Percentiles rank a stretch among this genome's conserved stretches.
phyloP scores from a whole-genome alignment of 192 early-diverging fungal genomes.

The Linnemannia elongata region DNA sequence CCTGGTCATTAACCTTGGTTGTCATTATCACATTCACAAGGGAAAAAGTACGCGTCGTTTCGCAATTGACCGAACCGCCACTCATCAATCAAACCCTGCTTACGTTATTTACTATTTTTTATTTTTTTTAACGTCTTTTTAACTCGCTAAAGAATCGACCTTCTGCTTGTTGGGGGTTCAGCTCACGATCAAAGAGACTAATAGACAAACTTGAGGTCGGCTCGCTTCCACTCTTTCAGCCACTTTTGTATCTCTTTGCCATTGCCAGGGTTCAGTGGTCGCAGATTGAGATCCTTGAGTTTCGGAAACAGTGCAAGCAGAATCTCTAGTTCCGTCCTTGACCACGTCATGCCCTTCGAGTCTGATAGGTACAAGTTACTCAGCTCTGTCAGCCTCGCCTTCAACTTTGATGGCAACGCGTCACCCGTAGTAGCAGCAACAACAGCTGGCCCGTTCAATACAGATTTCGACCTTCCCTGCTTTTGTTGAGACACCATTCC shows the following conservation, averaged over 20 bases:
- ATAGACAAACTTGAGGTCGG: background rate
- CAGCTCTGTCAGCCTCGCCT: background rate
- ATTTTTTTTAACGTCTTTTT: background rate
- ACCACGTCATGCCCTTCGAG: conserved; percentile 1
- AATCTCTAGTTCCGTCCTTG: background rate
- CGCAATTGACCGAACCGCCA: background rate
- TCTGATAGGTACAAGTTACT: background rate
- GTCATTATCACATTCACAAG: background rate
- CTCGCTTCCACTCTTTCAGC: background rate
- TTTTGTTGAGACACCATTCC: too few species aligned
- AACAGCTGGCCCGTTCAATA: background rate
- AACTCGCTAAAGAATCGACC: background rate
- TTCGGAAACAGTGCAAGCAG: background rate
- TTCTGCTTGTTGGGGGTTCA: background rate
- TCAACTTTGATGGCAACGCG: background rate
- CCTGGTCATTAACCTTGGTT: background rate
- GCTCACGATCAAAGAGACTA: background rate
- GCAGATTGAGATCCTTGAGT: background rate
- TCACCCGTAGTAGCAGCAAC: background rate
- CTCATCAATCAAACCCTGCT: background rate
- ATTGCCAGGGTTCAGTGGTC: background rate
- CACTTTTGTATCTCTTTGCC: conserved; percentile 1
- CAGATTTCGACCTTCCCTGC: too few species aligned
- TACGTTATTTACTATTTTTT: background rate
- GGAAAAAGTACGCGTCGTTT: background rate